Base-by-base conservation (phyloP, 2,329 filamentous ascomycete species). In the Venturia effusa region DNA sequence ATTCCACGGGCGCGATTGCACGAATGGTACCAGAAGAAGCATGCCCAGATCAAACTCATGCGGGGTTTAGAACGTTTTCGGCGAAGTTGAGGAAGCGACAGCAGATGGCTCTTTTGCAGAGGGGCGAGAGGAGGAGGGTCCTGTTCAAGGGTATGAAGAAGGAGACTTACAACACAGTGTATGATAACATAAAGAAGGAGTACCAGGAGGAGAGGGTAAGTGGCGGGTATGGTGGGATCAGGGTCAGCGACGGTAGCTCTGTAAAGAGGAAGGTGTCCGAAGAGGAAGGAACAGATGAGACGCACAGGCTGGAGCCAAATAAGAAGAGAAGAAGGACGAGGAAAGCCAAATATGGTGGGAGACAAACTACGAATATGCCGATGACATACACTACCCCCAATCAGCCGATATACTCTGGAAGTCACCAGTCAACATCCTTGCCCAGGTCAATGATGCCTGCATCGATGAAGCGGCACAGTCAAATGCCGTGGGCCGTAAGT, bases 31-130 rank as follows among this genome's bases (percentile, higher is more conserved):
- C 59, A 30, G n/a, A 24, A n/a, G 34, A 30, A 10, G 59, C 17
- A 13, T 37, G 59, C 7, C 34, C 34, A 30, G 41, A 61, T 32
- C 24, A 37, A 8, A 34, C 59, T 4, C 59, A 19, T 8, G 59
- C 15, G 17, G 59, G 27, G 17, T 30, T 61, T 17, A 45, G 24
- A 24, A 61, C 27, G 19, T 32, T 57, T 19, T 27, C 51, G 15
- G 51, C 59, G 59, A 61, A 45, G 5, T 24, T 61, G 32, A 32
- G 59, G 13, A 61, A 61, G 59, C 27, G 59, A 19, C 37, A 61
- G 37, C 27, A 61, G 34, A 32, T 39, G 24, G 59, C 59, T 32
- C 59, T 61, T n/a, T 7, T n/a, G 34, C 27, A 34, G 30, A 57
- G 51, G 22, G 51, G 51, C 19, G 30, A 34, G 11, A 22, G 27